These are phyloP conservation scores for Calophaca sinica DNA, from an alignment of 306 rosid genomes.

Conservation along the genomic window DNA sequence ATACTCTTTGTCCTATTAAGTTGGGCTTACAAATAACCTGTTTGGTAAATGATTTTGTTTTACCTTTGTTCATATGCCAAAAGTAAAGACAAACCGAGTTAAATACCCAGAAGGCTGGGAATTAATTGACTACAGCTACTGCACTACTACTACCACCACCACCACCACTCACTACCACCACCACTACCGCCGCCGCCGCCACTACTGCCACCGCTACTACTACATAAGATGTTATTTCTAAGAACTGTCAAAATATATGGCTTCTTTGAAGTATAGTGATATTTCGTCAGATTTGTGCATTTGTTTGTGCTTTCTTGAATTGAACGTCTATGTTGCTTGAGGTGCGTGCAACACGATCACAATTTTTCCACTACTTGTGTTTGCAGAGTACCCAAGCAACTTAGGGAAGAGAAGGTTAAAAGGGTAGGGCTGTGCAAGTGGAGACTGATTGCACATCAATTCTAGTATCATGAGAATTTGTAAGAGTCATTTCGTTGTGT, in stretches of 20 bases:
- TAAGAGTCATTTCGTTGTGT: background rate
- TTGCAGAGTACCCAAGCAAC: conserved; percentile 88
- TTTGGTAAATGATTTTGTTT: background rate
- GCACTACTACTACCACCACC: conserved; percentile 48
- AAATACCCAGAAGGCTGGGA: conserved; percentile 97
- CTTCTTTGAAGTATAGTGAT: background rate
- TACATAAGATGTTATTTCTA: background rate
- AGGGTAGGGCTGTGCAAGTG: conserved; percentile 92
- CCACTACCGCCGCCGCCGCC: too few relatives aligned
- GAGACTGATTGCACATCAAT: conserved; percentile 58
- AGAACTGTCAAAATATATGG: background rate
- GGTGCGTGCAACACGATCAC: conserved; percentile 94
- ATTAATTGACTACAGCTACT: conserved; percentile 83
- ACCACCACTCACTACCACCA: too few relatives aligned
- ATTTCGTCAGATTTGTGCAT: background rate
- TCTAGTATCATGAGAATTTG: conserved; percentile 38
- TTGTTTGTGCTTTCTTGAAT: conserved; percentile 60
- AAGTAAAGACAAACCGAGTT: conserved; percentile 88
- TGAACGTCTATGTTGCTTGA: conserved; percentile 85
- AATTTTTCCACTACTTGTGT: conserved; percentile 93
- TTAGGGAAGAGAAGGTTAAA: conserved; percentile 90
- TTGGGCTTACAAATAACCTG: background rate
- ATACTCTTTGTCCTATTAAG: background rate
- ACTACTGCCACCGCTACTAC: too few relatives aligned
- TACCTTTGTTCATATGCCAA: conserved; percentile 63